Base-by-base conservation (phyloP, 371 early-diverging fungal genomes). In the Batkoa obscura region DNA sequence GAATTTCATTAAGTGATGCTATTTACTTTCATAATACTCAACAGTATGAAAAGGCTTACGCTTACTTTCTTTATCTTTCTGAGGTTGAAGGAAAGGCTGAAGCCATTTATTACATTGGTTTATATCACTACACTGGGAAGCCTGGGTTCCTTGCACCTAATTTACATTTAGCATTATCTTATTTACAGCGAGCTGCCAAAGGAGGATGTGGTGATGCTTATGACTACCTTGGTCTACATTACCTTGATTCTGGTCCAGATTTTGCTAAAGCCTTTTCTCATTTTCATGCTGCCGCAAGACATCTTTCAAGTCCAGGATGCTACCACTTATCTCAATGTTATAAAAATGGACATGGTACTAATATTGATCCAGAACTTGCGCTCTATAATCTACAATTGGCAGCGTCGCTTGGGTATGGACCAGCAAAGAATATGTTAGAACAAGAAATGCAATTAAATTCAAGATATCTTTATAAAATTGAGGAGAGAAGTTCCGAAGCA, bases 261-360 rank as follows among this genome's bases (percentile, higher is more conserved):
- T 35, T 15, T 34, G 34, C 35, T 10, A 4, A n/a, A 39, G 53
- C 53, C 5, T 33, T 53, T n/a, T 3, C 5, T 12, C 30, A 53
- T 23, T 53, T 53, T n/a, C 53, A 53, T 17, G 38, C n/a, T 17
- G 53, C 53, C n/a, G 53, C 53, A 5, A n/a, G 5, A 9, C 6
- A 17, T 4, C 34, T 23, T 17, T 53, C 53, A 5, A 36, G 38
- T 17, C 38, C 5, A 2, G 53, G 53, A 3, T 33, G 34, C n/a
- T 53, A 33, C 23, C 53, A 53, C 39, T 39, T 53, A 36, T 6
- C 38, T 38, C 53, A 53, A 39, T 53, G 53, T 38, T 39, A 53
- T 39, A 34, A 39, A 39, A 2, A 35, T 12, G 53, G 53, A 8
- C 53, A 39, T 8, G 53, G 53, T 30, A 53, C 53, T 1, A 23